Conservation (phyloP, 1,139 yeast genomes). For the Saccharomyces hybrid region DNA sequence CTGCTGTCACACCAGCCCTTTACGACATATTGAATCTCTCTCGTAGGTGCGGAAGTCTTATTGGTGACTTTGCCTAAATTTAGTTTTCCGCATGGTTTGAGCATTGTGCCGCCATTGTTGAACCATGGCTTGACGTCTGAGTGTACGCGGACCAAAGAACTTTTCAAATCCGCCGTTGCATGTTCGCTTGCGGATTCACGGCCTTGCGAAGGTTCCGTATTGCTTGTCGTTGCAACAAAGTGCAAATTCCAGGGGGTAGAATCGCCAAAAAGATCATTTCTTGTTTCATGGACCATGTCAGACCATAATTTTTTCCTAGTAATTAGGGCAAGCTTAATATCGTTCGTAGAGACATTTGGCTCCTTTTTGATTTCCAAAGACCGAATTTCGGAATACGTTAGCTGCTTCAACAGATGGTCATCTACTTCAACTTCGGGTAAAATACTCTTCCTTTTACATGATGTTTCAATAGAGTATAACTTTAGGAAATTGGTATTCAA, state of each 20-base stretch:
- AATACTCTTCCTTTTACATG: constrained; percentile 16
- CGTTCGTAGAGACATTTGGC: constrained; percentile 15
- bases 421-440: constrained; percentile 30
- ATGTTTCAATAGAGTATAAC: constrained; percentile 27
- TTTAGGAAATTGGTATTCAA: constrained; percentile 27
- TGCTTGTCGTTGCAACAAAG: constrained; percentile 11
- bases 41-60: constrained; percentile 7
- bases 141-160: constrained; percentile 24
- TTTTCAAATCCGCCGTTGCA: constrained; percentile 6
- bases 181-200: constrained; percentile 2
- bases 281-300: constrained; percentile 22
- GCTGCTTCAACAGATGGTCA: constrained; percentile 20
- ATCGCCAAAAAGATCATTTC: constrained; percentile 26
- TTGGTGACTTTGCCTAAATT: constrained; percentile 9
- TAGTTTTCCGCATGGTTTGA: constrained; percentile 29
- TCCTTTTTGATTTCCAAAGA: constrained; percentile 19
- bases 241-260: constrained; percentile 22
- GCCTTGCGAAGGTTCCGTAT: background rate
- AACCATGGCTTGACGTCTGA: constrained; percentile 29
- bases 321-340: constrained; percentile 26
- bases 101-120: constrained; percentile 15
- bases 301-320: constrained; percentile 30
- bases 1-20: constrained; percentile 32
- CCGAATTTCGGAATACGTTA: constrained; percentile 21
- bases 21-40: constrained; percentile 29